A percentile compares a stretch with the other conserved stretches of the same genome.
These are phyloP conservation scores for Telopea speciosissima DNA, from an alignment of 177 flowering plant species.

Conservation along the genomic window DNA sequence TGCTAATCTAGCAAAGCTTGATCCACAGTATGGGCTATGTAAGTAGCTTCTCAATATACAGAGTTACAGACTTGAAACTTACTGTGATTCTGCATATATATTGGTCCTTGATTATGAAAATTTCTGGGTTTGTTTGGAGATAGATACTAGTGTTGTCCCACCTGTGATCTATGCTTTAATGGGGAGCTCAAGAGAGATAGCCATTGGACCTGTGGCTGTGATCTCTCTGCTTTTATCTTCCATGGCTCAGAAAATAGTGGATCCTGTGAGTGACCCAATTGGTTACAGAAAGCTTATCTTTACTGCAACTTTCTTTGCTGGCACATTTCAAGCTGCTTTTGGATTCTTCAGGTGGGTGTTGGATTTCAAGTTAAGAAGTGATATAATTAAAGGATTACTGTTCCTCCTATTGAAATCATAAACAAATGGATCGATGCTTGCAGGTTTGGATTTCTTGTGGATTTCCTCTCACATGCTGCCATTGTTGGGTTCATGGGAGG, in stretches of 20 bases:
- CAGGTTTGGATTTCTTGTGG: constrained; percentile 47
- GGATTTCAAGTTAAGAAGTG: not conserved
- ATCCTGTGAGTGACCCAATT: constrained; percentile 50
- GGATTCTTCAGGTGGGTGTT: constrained; percentile 54
- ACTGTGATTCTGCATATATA: not conserved
- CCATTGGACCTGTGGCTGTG: constrained; percentile 47
- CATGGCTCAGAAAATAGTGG: constrained; percentile 40
- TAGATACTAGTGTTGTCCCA: constrained; percentile 76
- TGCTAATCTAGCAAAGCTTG: constrained; percentile 74
- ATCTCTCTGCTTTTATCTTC: constrained; percentile 64
- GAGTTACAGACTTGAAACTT: not conserved
- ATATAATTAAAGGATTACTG: not conserved
- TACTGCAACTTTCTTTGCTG: constrained; percentile 79
- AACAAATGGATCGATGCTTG: not conserved
- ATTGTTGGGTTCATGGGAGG: constrained; percentile 84
- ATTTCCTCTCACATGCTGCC: constrained; percentile 55
- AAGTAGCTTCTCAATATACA: constrained; percentile 23
- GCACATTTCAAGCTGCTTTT: constrained; percentile 55
- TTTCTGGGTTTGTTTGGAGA: not conserved
- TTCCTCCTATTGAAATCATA: not conserved
- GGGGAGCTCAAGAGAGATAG: constrained; percentile 39
- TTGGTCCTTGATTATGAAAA: too few species aligned
- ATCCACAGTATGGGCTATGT: constrained; percentile 87
- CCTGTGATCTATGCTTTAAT: constrained; percentile 64
- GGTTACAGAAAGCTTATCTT: constrained; percentile 47